These are phyloP conservation scores for Xanthoconium purpureum DNA, from an alignment of 768 basidiomycete species.

Conservation along the genomic window DNA sequence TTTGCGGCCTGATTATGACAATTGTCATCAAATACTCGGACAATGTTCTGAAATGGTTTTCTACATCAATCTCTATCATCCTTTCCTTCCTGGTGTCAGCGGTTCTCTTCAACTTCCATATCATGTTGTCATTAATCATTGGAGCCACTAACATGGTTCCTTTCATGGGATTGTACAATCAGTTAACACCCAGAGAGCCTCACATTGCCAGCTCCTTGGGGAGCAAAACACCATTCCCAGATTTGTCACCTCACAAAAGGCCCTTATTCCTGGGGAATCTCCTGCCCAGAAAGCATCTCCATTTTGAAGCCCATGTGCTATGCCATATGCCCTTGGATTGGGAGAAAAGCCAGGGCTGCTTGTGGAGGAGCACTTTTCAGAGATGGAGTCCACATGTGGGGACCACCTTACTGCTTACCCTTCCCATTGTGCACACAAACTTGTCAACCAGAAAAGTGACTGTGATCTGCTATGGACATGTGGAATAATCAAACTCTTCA, in stretches of 20 bases:
- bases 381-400: constrained; percentile 42
- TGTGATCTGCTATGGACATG: constrained; percentile 20
- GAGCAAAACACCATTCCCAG: constrained; percentile 36
- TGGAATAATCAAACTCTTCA: constrained; percentile 23
- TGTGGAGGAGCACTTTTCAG: constrained; percentile 35
- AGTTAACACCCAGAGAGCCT: constrained; percentile 46
- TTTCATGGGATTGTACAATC: constrained; percentile 96
- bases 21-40: constrained; percentile 96
- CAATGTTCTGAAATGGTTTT: constrained; percentile 97
- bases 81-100: constrained; percentile 94
- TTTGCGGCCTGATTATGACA: constrained; percentile 91
- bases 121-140: constrained; percentile 83
- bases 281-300: constrained; percentile 44
- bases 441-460: constrained; percentile 35
- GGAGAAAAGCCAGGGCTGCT: constrained; percentile 26
- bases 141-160: constrained; percentile 82
- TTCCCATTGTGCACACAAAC: constrained; percentile 49
- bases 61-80: constrained; percentile 90
- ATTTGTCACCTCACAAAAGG: constrained; percentile 46
- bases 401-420: constrained; percentile 53
- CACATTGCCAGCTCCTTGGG: constrained; percentile 34
- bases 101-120: constrained; percentile 82
- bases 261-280: constrained; percentile 61
- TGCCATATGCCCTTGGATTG: constrained; percentile 50
- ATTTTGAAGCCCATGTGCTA: constrained; percentile 48